Percentiles rank a stretch among this genome's conserved stretches.
These are phyloP conservation scores for Trichoderma hamatum DNA, from an alignment of 2,329 filamentous ascomycete genomes.

Conservation along the genomic window DNA sequence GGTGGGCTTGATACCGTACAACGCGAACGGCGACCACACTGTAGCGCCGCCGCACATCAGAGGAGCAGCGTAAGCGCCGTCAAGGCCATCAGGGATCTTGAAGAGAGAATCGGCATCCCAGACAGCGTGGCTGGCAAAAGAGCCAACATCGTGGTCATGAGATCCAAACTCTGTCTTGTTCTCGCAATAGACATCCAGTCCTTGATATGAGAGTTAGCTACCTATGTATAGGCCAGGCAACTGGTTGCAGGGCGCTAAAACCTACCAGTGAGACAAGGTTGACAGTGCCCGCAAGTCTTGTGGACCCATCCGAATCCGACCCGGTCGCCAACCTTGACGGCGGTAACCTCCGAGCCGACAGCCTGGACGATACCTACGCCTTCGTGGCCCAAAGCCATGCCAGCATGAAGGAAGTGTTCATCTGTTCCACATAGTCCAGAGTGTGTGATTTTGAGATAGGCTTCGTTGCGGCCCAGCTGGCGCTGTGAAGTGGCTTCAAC, in stretches of 20 bases:
- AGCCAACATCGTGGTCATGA: conserved; percentile 46
- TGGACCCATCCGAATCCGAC: conserved; percentile 22
- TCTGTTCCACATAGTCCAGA: conserved; percentile 32
- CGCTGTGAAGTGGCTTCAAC: neutral
- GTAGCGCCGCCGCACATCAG: conserved; percentile 83
- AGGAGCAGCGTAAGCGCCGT: conserved; percentile 63
- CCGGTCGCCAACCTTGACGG: conserved; percentile 37
- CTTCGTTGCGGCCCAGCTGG: conserved; percentile 17
- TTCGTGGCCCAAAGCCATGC: conserved; percentile 44
- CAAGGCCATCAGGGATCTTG: conserved; percentile 70
- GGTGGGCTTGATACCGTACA: conserved; percentile 71
- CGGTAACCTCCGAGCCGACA: conserved; percentile 40
- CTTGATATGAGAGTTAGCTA: neutral
- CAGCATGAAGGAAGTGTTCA: conserved; percentile 25
- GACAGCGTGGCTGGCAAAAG: conserved; percentile 48
- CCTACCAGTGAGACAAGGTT: conserved; percentile 5
- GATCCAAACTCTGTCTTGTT: conserved; percentile 41
- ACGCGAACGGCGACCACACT: conserved; percentile 62
- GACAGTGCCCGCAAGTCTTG: conserved; percentile 7
- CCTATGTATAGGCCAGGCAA: neutral
- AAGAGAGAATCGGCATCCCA: conserved; percentile 37
- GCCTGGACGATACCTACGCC: conserved; percentile 43
- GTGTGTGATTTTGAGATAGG: conserved; percentile 27
- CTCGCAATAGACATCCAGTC: conserved; percentile 41
- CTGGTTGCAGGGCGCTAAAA: too few species aligned